Evolutionary conservation across 2,329 filamentous ascomycete genomes (phyloP).

Genomic region (Hypomyces rosellus): DNA sequence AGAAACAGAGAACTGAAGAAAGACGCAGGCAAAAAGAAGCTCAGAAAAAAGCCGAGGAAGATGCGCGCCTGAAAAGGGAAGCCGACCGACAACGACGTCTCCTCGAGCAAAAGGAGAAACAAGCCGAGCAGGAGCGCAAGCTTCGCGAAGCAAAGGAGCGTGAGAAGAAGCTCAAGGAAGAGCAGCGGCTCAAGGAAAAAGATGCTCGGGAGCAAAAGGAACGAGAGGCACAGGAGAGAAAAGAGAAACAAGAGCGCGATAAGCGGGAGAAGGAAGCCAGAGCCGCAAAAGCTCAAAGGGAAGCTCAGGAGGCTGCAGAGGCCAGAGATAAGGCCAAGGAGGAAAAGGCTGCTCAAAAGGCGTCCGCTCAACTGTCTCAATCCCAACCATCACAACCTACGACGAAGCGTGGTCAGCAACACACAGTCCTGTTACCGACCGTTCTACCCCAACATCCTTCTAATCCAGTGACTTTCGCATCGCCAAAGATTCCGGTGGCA

Average conservation of each 20-base stretch:
- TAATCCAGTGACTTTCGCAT: slow-evolving; percentile 55
- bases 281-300: slow-evolving; percentile 53
- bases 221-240: slow-evolving; percentile 61
- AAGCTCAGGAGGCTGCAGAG: slow-evolving; percentile 44
- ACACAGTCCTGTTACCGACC: slow-evolving; percentile 37
- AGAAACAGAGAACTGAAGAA: slow-evolving; percentile 76
- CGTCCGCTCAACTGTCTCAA: slow-evolving; percentile 31
- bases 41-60: slow-evolving; percentile 83
- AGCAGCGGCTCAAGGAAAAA: slow-evolving; percentile 72
- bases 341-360: slow-evolving; percentile 35
- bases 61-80: slow-evolving; percentile 78
- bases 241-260: slow-evolving; percentile 55
- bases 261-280: slow-evolving; percentile 55
- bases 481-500: slow-evolving; percentile 71
- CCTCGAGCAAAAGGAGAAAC: slow-evolving; percentile 79
- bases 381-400: slow-evolving; percentile 13
- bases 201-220: slow-evolving; percentile 66
- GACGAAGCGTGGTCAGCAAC: slow-evolving; percentile 26
- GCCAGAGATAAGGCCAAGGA: slow-evolving; percentile 63
- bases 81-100: slow-evolving; percentile 72
- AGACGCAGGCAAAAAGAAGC: slow-evolving; percentile 87
- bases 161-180: slow-evolving; percentile 81
- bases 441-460: slow-evolving; percentile 54
- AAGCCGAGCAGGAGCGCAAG: slow-evolving; percentile 81
- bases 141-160: slow-evolving; percentile 53